Conservation (phyloP, 129 eudicot genomes). For the Pittosporum tobira region DNA sequence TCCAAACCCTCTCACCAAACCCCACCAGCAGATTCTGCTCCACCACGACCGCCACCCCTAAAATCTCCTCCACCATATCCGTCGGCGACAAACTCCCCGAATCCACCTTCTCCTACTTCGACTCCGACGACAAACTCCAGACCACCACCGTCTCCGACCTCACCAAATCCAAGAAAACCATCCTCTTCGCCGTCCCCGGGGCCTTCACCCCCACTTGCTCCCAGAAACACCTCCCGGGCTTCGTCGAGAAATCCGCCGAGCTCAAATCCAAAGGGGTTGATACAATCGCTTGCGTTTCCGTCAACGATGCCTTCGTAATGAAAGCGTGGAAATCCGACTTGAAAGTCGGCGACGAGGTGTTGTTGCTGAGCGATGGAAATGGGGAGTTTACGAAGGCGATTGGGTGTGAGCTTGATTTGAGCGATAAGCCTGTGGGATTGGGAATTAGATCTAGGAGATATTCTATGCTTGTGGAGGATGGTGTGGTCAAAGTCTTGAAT, state of each 20-base stretch:
- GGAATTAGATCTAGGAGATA: conserved; percentile 86
- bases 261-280: conserved; percentile 64
- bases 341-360: conserved; percentile 49
- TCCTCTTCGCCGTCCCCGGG: conserved; percentile 84
- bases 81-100: conserved; percentile 85
- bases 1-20: conserved; percentile 21
- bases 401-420: conserved; percentile 77
- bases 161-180: conserved; percentile 57
- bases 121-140: conserved; percentile 54
- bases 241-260: conserved; percentile 54
- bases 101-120: conserved; percentile 73
- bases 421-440: conserved; percentile 77
- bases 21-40: conserved; percentile 28
- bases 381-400: conserved; percentile 75
- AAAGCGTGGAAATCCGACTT: conserved; percentile 73
- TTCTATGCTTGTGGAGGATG: conserved; percentile 83
- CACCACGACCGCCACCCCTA: conserved; percentile 40
- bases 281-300: conserved; percentile 70
- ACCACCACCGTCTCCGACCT: conserved; percentile 71
- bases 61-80: conserved; percentile 60
- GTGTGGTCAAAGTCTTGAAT: conserved; percentile 73
- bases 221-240: conserved; percentile 82
- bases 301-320: conserved; percentile 83
- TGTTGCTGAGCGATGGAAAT: conserved; percentile 81
- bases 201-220: conserved; percentile 98